Base-by-base conservation (phyloP, 2,329 filamentous ascomycete genomes). In the Xylariaceae sp. region DNA sequence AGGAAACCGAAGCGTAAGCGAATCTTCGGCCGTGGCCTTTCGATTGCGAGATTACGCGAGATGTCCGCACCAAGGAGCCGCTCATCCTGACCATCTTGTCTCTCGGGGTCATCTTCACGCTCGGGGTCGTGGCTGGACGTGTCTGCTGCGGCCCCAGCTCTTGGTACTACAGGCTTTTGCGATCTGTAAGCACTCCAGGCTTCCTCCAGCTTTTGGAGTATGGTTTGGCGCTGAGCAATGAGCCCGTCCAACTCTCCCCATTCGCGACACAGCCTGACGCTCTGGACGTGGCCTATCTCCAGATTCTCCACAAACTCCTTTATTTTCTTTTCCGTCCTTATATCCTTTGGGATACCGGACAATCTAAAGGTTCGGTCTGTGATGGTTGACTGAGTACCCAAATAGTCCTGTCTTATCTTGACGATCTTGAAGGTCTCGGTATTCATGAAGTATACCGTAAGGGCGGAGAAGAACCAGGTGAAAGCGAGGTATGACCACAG, bases 401-500 rank as follows among this genome's bases (percentile, higher is more conserved):
- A 73, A 57, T 96, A 98, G 42, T 88, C 81, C 61, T 98, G 92
- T 16, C 92, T 74, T 19, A 90, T 76, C 40, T 82, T 77, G 48
- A 97, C 94, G 36, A 98, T 83, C 43, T 81, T 83, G 50, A 83
- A 78, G 0, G 92, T 97, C 63, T 95, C 83, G 29, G 75, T 74
- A 42, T 90, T 79, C 53, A 97, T 80, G 51, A 90, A 76, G 59
- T 89, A 94, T 9, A 96, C 68, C 0, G 86, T 85, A 29, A 97
- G 65, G 2, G 70, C 78, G 5, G 84, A 90, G 61, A 97, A 98
- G 35, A 97, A 73, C 66, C 96, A 98, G 1, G 88, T 86, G 54
- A 98, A 98, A n/a, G 85, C 71, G 11, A 95, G 76, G 56, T 97
- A 96, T 55, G 90, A 85, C 88, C 90, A 96, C 2, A 96, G 67